phyloP scores from a whole-genome alignment of 371 early-diverging fungal species.

The Haplosporangium sp. region DNA sequence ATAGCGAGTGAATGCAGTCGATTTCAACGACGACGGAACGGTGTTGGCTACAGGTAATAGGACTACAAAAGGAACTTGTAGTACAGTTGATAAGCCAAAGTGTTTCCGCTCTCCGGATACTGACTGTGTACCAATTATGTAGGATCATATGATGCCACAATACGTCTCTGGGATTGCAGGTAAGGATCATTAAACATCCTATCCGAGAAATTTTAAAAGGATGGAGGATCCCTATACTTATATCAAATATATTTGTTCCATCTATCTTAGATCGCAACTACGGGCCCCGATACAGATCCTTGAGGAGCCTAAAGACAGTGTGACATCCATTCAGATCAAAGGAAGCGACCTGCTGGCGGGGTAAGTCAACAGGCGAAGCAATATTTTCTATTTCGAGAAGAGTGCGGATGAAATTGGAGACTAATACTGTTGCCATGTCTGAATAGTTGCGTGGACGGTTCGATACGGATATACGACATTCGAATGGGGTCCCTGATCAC shows the following conservation, averaged over 20 bases:
- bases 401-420: too few relatives aligned
- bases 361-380: conserved; percentile 28
- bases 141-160: conserved; percentile 92
- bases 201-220: too few relatives aligned
- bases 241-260: not conserved
- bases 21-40: conserved; percentile 82
- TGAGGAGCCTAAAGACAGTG: conserved; percentile 90
- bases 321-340: conserved; percentile 78
- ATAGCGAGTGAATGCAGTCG: conserved; percentile 85
- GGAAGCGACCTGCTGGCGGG: conserved; percentile 83
- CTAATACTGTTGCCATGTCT: not conserved
- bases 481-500: conserved; percentile 76
- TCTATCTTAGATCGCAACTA: conserved; percentile 65
- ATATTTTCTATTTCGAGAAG: not conserved
- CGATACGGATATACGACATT: conserved; percentile 86
- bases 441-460: conserved; percentile 83
- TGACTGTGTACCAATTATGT: not conserved
- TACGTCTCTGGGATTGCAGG: conserved; percentile 91
- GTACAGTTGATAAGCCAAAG: not conserved
- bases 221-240: not conserved
- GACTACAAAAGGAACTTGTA: not conserved
- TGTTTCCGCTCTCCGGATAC: not conserved
- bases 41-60: conserved; percentile 78
- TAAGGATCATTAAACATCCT: conserved; percentile 16
- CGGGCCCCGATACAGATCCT: conserved; percentile 85